Conservation (phyloP, 2,329 filamentous ascomycete genomes). For the Davidsoniella eucalypti region DNA sequence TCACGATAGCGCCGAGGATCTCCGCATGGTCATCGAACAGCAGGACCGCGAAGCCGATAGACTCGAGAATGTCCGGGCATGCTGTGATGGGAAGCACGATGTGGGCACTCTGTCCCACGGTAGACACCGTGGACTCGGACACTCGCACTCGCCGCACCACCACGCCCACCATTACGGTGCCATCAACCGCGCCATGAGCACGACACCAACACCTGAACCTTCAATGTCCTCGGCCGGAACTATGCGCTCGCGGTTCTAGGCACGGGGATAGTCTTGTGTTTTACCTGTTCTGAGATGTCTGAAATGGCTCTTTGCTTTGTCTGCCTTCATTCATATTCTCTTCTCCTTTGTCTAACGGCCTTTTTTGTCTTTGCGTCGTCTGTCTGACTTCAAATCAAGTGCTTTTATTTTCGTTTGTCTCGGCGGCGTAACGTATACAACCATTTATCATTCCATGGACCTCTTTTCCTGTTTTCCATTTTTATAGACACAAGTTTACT, state of each 20-base stretch:
- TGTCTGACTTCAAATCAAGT: too few relatives aligned
- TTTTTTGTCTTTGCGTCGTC: background rate
- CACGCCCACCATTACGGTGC: background rate
- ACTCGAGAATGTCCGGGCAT: conserved; percentile 89
- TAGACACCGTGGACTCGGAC: conserved; percentile 1
- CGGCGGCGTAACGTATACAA: background rate
- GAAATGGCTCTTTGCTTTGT: too few relatives aligned
- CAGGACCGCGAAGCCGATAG: conserved; percentile 62
- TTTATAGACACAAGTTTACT: too few relatives aligned
- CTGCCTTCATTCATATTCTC: too few relatives aligned
- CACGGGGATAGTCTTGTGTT: too few relatives aligned
- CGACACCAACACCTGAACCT: conserved; percentile 1
- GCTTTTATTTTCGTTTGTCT: background rate
- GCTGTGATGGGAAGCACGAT: conserved; percentile 90
- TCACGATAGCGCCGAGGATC: conserved; percentile 67
- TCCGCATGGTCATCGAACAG: conserved; percentile 62
- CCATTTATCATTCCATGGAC: background rate
- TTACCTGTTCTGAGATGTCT: too few relatives aligned
- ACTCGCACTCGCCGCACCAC: conserved; percentile 5
- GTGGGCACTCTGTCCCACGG: conserved; percentile 36
- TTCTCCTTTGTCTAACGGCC: too few relatives aligned
- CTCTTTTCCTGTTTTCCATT: background rate
- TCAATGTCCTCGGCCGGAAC: background rate
- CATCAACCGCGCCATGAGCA: background rate
- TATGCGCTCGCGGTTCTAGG: conserved; percentile 1